Base-by-base conservation (phyloP, 1,284 basidiomycete genomes). In the Apiotrichum gamsii region DNA sequence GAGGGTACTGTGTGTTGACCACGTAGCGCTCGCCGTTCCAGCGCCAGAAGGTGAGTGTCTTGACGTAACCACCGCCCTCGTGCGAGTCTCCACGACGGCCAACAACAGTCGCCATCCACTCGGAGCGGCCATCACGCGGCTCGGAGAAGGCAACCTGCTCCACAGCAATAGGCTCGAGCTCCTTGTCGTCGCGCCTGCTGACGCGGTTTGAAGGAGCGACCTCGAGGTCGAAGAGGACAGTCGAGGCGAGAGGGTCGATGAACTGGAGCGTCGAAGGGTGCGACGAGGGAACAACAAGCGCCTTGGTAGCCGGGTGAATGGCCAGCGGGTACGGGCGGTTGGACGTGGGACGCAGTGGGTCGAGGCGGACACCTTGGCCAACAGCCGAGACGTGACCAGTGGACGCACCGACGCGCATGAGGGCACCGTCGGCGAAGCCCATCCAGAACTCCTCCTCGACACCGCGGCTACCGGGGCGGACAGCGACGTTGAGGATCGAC, bases 61-160 rank as follows among this genome's bases (percentile, higher is more conserved):
- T 77, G 61, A 91, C 87, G 2, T 77, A 70, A 44, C 76, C 77
- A 43, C 71, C 50, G 23, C 67, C 67, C 49, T 67, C 65, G 19
- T 75, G 74, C 16, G 80, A 80, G 37, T 84, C 81, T 14, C 79
- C 82, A 51, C 82, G 78, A 49, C 91, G 80, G 28, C 75, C 75
- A 69, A 98, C 94, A 31, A 91, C 72, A 0, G 94, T 95, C 1
- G 90, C 90, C 83, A 99, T 84, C 93, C 94, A 97, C 42, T 82
- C 77, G n/a, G 83, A 62, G 39, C 54, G 49, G 30, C 62, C 61
- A 33, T 60, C 56, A 20, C 56, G 57, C 9, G 52, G 50, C 6
- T 77, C 70, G 3, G 85, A 85, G 45, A 93, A 76, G 3, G 78
- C 80, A 6, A 80, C 81, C 18, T 75, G 76, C 48, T 88, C 84